Evolutionary conservation across 2,329 filamentous ascomycete species (phyloP).

Genomic region (Diplodia corticola): DNA sequence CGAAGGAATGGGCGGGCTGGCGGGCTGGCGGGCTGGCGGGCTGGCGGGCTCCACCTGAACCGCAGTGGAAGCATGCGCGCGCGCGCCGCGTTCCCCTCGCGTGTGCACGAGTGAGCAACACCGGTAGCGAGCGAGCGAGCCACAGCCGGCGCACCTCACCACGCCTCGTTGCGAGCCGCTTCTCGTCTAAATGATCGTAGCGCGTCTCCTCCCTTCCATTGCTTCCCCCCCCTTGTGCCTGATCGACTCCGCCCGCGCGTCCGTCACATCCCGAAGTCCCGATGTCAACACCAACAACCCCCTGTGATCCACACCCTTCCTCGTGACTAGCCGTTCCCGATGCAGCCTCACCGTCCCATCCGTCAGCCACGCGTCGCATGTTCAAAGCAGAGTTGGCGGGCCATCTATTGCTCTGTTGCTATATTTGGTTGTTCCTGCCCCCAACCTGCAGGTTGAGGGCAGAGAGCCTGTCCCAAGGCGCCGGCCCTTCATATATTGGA

Average conservation of each 20-base stretch:
- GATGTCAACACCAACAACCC: constrained; percentile 4
- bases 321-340: neutral
- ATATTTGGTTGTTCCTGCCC: neutral
- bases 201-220: neutral
- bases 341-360: neutral
- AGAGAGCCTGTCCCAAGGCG: neutral
- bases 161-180: neutral
- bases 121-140: neutral
- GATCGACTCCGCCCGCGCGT: constrained; percentile 2
- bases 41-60: neutral
- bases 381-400: too few relatives aligned
- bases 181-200: neutral
- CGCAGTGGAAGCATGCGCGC: neutral
- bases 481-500: constrained; percentile 5
- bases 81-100: neutral
- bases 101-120: neutral
- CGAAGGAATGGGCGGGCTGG: constrained; percentile 10
- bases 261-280: neutral
- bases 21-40: too few relatives aligned
- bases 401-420: neutral
- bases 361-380: neutral
- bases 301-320: neutral
- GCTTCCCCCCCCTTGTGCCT: constrained; percentile 1
- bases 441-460: neutral
- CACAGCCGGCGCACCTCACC: neutral